A percentile compares a stretch with the other conserved stretches of the same genome.
Conservation (phyloP, 352 stramenopile species). For the Phytophthora ohioensis region DNA sequence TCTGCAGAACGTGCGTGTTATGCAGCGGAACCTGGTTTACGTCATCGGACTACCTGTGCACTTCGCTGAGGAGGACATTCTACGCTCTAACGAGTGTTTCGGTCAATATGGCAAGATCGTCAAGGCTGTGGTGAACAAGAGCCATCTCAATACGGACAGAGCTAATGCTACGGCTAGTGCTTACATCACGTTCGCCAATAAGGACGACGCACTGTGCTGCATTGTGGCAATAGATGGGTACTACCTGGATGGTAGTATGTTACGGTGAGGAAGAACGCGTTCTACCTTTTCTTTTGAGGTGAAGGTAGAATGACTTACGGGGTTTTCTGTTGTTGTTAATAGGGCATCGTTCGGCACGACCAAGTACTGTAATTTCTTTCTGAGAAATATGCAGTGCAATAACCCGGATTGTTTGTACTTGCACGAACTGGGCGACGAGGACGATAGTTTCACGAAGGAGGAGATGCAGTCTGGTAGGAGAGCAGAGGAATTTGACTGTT, state of each 20-base stretch:
- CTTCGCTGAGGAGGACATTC: constrained; percentile 84
- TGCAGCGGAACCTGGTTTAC: constrained; percentile 96
- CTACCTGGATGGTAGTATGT: constrained; percentile 81
- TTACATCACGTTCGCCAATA: constrained; percentile 94
- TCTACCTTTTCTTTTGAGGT: neutral
- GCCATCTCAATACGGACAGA: constrained; percentile 73
- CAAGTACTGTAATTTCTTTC: constrained; percentile 97
- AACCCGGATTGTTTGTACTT: constrained; percentile 96
- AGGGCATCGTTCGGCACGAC: constrained; percentile 95
- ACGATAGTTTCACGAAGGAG: constrained; percentile 96
- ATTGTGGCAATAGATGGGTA: constrained; percentile 94
- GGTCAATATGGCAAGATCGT: constrained; percentile 95
- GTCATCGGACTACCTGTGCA: constrained; percentile 91
- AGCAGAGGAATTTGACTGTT: neutral
- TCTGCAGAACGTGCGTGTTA: constrained; percentile 92
- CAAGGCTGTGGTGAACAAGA: constrained; percentile 94
- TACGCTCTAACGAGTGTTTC: constrained; percentile 91
- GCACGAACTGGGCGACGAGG: constrained; percentile 92
- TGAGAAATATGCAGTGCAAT: constrained; percentile 91
- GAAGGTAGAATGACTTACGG: neutral
- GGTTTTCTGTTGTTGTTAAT: neutral
- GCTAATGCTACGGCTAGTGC: constrained; percentile 86
- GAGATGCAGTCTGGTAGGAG: constrained; percentile 89
- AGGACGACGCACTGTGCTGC: constrained; percentile 91
- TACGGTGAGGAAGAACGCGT: constrained; percentile 48